Evolutionary conservation across 2,329 filamentous ascomycete species (phyloP).

Genomic region (Fusarium dlaminii): DNA sequence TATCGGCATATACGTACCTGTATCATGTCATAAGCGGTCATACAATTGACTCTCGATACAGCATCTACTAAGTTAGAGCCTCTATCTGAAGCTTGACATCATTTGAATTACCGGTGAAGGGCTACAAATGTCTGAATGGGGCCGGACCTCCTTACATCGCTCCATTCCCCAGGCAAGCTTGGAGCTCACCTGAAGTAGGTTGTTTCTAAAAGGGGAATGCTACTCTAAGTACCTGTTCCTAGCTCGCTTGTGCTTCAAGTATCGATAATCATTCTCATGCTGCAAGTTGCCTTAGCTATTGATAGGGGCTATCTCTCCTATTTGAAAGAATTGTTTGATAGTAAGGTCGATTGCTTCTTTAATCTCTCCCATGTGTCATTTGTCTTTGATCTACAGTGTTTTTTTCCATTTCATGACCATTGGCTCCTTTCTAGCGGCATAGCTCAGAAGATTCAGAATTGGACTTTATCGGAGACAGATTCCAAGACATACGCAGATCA

Average conservation of each 20-base stretch:
- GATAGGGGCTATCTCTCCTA: slow-evolving; percentile 21
- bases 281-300: neutral
- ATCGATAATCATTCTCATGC: slow-evolving; percentile 1
- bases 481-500: slow-evolving; percentile 19
- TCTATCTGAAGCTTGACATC: neutral
- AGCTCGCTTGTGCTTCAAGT: slow-evolving; percentile 22
- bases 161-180: slow-evolving; percentile 18
- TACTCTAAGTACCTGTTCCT: slow-evolving; percentile 12
- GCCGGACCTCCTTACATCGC: slow-evolving; percentile 10
- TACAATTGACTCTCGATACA: slow-evolving; percentile 2
- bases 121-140: neutral
- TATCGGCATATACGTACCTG: neutral
- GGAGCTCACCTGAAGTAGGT: slow-evolving; percentile 21
- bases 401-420: neutral
- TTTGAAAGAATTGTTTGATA: neutral
- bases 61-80: neutral
- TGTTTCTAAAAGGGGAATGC: slow-evolving; percentile 36
- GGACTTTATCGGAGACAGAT: slow-evolving; percentile 8
- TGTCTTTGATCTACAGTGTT: neutral
- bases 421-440: neutral
- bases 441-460: neutral
- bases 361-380: neutral
- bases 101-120: neutral
- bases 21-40: neutral
- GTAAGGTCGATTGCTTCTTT: neutral